Conservation (phyloP, 2,329 filamentous ascomycete genomes). For the Phaeosphaeria sp. region DNA sequence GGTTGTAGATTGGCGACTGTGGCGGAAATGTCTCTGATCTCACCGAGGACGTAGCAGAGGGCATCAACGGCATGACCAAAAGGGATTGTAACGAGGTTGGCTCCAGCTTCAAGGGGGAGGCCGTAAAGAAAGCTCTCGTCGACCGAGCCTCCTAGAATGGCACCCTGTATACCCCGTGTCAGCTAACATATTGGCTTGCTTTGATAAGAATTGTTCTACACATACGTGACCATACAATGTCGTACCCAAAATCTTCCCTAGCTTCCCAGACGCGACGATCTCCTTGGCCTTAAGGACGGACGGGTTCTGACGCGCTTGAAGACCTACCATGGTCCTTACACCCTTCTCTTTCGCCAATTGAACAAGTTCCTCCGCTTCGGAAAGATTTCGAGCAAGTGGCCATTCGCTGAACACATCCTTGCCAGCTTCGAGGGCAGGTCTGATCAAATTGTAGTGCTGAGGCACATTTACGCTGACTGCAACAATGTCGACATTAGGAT, state of each 20-base stretch:
- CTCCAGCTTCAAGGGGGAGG: constrained; percentile 53
- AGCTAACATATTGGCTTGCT: too few species aligned
- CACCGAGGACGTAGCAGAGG: constrained; percentile 37
- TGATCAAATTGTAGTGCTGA: constrained; percentile 51
- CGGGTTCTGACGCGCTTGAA: constrained; percentile 55
- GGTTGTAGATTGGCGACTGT: constrained; percentile 31
- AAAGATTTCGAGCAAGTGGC: constrained; percentile 53
- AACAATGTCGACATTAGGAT: constrained; percentile 57
- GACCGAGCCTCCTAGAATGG: constrained; percentile 26
- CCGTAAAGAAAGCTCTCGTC: constrained; percentile 54
- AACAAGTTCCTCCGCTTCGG: constrained; percentile 53
- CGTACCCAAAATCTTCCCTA: constrained; percentile 53
- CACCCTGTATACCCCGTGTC: too few species aligned
- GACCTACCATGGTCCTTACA: constrained; percentile 55
- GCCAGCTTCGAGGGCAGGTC: constrained; percentile 50
- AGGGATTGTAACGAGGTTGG: constrained; percentile 51
- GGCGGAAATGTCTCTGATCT: constrained; percentile 33
- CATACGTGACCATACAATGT: constrained; percentile 36
- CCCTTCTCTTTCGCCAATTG: constrained; percentile 50
- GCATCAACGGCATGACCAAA: constrained; percentile 46
- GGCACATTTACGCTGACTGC: constrained; percentile 54
- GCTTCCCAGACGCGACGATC: constrained; percentile 50
- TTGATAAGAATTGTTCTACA: neutral
- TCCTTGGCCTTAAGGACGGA: constrained; percentile 51
- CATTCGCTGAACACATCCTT: constrained; percentile 59